Percentiles rank a stretch among this genome's conserved stretches.
These are phyloP conservation scores for Baeospora myosura DNA, from an alignment of 1,284 basidiomycete genomes.

Conservation along the genomic window DNA sequence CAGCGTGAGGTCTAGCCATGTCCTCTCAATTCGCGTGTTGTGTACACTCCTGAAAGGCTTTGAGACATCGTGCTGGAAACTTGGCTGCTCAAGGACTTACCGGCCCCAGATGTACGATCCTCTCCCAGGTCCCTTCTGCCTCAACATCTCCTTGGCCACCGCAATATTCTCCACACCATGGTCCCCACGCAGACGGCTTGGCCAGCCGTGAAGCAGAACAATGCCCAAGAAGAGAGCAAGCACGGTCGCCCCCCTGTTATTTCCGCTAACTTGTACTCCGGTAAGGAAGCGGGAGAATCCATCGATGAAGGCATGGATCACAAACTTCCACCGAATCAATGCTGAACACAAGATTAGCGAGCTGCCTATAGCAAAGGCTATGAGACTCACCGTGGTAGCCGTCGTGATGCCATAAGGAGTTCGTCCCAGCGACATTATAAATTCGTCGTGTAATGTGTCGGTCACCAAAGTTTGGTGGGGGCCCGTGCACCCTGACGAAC, in stretches of 20 bases:
- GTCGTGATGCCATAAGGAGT: slow-evolving; percentile 27
- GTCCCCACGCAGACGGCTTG: slow-evolving; percentile 4
- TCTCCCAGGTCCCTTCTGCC: neutral
- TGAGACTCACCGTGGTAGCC: slow-evolving; percentile 24
- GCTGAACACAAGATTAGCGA: slow-evolving; percentile 1
- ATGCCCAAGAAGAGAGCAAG: neutral
- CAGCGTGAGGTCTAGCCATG: slow-evolving; percentile 4
- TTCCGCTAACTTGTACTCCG: slow-evolving; percentile 6
- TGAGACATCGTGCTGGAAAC: no score
- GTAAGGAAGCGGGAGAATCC: slow-evolving; percentile 9
- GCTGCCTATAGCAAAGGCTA: neutral
- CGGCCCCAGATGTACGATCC: slow-evolving; percentile 7
- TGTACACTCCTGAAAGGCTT: slow-evolving; percentile 3
- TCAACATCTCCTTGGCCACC: slow-evolving; percentile 3
- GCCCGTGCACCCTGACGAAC: slow-evolving; percentile 12
- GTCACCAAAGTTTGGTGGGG: slow-evolving; percentile 2
- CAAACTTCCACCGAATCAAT: slow-evolving; percentile 8
- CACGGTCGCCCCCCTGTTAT: slow-evolving; percentile 7
- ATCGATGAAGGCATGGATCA: slow-evolving; percentile 12
- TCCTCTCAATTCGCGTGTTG: slow-evolving; percentile 5
- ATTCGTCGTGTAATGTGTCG: slow-evolving; percentile 11
- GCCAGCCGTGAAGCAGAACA: neutral
- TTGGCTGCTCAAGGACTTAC: neutral
- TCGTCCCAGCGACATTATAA: slow-evolving; percentile 24
- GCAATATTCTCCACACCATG: slow-evolving; percentile 5